Evolutionary conservation across 352 stramenopile species (phyloP).

Genomic region (Phytophthora cactorum): DNA sequence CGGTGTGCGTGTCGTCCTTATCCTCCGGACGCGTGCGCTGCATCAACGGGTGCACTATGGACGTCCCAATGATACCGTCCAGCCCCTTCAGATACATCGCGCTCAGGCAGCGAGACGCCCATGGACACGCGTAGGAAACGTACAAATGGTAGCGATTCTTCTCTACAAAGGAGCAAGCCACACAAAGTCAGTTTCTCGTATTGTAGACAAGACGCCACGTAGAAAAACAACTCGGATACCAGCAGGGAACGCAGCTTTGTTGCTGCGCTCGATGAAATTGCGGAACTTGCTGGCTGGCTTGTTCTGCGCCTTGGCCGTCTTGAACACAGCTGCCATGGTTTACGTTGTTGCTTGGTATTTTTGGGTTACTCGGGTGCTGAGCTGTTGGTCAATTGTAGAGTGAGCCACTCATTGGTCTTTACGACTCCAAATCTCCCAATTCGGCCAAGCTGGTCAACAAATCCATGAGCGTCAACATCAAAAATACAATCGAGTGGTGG

Average conservation of each 20-base stretch:
- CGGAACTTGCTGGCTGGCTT: conserved; percentile 32
- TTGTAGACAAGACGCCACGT: too few relatives aligned
- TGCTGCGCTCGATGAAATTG: conserved; percentile 39
- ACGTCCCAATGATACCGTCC: conserved; percentile 86
- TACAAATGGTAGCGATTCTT: conserved; percentile 87
- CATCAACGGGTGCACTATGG: conserved; percentile 73
- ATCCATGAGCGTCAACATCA: conserved; percentile 2
- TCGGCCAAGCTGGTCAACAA: conserved; percentile 8
- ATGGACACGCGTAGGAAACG: conserved; percentile 91
- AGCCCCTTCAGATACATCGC: conserved; percentile 90
- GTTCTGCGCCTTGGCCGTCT: conserved; percentile 13
- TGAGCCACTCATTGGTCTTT: neutral
- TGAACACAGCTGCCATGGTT: conserved; percentile 17
- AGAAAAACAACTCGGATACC: conserved; percentile 10
- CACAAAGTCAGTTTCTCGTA: too few relatives aligned
- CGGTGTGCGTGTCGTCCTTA: conserved; percentile 71
- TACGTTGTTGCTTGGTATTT: neutral
- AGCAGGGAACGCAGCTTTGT: conserved; percentile 24
- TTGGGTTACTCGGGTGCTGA: neutral
- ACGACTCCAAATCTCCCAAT: neutral
- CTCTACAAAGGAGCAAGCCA: conserved; percentile 10
- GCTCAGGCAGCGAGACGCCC: conserved; percentile 57
- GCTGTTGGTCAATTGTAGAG: conserved; percentile 1
- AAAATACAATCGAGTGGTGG: neutral
- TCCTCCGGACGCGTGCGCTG: conserved; percentile 68